Percentiles rank a stretch among this genome's conserved stretches.
Evolutionary conservation across 306 rosid genomes (phyloP).

Genomic region (Macrotyloma uniflorum): DNA sequence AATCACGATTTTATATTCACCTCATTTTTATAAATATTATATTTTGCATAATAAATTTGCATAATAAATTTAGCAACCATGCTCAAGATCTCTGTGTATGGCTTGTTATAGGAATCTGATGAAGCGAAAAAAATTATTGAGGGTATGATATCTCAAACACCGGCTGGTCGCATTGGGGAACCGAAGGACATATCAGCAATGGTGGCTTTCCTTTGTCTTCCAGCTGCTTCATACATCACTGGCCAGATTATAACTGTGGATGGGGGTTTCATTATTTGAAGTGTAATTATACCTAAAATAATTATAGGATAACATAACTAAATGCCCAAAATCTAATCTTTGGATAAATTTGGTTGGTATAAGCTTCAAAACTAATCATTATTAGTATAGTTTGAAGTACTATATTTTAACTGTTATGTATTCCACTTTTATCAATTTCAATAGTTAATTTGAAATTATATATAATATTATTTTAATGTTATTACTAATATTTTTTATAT

Average conservation of each 20-base stretch:
- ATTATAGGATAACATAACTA: not conserved
- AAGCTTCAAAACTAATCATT: not conserved
- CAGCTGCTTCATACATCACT: conserved; percentile 62
- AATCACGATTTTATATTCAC: too few relatives aligned
- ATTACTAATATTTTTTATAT: too few relatives aligned
- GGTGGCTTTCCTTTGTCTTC: conserved; percentile 70
- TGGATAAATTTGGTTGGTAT: not conserved
- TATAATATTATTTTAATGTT: too few relatives aligned
- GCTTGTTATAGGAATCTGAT: not conserved
- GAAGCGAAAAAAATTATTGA: rapidly evolving
- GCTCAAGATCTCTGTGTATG: not conserved
- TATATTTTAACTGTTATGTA: too few relatives aligned
- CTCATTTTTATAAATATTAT: too few relatives aligned
- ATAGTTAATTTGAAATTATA: too few relatives aligned
- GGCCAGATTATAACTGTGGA: conserved; percentile 58
- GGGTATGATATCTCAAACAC: conserved; percentile 6
- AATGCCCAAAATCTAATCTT: not conserved
- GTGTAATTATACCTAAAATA: too few relatives aligned
- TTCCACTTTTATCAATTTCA: too few relatives aligned
- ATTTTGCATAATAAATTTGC: not conserved
- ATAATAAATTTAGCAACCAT: not conserved
- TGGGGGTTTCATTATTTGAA: conserved; percentile 55
- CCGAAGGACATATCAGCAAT: conserved; percentile 53
- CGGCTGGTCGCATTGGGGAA: conserved; percentile 45
- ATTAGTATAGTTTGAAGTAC: too few relatives aligned